These are phyloP conservation scores for Ogataea degrootiae DNA, from an alignment of 805 yeast genomes.

Conservation along the genomic window DNA sequence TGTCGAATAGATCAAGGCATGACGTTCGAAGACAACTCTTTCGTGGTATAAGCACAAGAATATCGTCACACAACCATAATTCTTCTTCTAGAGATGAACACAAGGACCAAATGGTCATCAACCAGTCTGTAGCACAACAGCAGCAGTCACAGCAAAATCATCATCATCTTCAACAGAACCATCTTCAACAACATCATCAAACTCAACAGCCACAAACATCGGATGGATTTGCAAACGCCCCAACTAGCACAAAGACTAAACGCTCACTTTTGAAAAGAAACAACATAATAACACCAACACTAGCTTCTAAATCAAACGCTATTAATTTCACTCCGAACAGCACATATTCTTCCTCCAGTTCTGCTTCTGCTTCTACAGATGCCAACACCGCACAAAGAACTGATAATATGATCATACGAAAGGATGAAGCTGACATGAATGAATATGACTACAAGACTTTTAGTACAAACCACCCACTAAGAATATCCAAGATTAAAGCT, in stretches of 20 bases:
- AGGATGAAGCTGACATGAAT: constrained; percentile 21
- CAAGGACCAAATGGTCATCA: constrained; percentile 11
- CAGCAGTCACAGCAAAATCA: constrained; percentile 3
- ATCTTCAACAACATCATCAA: constrained; percentile 2
- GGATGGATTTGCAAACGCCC: constrained; percentile 3
- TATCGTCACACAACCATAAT: constrained; percentile 20
- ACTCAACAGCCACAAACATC: constrained; percentile 1
- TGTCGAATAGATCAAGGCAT: constrained; percentile 24
- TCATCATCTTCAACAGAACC: constrained; percentile 7
- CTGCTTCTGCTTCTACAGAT: constrained; percentile 16
- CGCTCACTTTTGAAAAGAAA: constrained; percentile 13
- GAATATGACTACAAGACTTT: constrained; percentile 34
- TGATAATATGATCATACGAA: constrained; percentile 22
- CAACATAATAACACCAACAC: constrained; percentile 21
- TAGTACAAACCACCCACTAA: constrained; percentile 28
- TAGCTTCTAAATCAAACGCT: constrained; percentile 14
- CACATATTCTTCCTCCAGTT: constrained; percentile 19
- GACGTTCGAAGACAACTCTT: constrained; percentile 32
- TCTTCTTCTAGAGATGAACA: constrained; percentile 10
- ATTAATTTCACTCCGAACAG: constrained; percentile 19
- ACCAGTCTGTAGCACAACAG: background rate
- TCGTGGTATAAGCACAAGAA: constrained; percentile 29
- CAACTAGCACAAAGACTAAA: constrained; percentile 4
- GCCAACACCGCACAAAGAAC: constrained; percentile 14
- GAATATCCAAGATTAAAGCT: constrained; percentile 31